Conservation (phyloP, 805 yeast genomes). For the Metschnikowia orientalis region DNA sequence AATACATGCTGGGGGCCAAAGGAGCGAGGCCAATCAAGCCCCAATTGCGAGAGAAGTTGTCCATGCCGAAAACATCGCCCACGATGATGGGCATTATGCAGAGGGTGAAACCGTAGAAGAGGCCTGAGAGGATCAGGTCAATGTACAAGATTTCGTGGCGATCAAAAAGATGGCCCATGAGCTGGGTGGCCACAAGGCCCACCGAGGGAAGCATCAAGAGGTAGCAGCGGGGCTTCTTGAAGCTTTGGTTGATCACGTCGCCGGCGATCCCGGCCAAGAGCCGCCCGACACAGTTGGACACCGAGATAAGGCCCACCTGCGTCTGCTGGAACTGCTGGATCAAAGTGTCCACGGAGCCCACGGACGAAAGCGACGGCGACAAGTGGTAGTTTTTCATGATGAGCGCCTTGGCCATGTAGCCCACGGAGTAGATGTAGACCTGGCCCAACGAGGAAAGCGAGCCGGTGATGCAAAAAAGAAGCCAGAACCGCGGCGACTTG, state of each 20-base stretch:
- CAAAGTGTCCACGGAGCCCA: constrained; percentile 22
- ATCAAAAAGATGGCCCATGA: constrained; percentile 37
- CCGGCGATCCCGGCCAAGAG: constrained; percentile 59
- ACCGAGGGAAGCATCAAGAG: constrained; percentile 50
- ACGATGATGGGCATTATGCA: constrained; percentile 72
- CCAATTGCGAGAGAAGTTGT: constrained; percentile 66
- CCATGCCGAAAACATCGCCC: constrained; percentile 71
- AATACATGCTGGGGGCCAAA: constrained; percentile 52
- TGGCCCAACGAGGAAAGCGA: constrained; percentile 41
- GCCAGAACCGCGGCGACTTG: constrained; percentile 32
- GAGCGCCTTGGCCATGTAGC: constrained; percentile 42
- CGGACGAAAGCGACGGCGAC: constrained; percentile 7
- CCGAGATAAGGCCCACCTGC: constrained; percentile 69
- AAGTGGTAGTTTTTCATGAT: constrained; percentile 15
- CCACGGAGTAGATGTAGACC: constrained; percentile 45
- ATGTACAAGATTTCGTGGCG: constrained; percentile 40
- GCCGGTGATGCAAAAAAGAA: constrained; percentile 35
- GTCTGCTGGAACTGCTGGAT: constrained; percentile 58
- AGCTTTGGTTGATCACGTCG: constrained; percentile 50
- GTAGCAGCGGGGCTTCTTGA: constrained; percentile 47
- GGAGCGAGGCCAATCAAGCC: constrained; percentile 69
- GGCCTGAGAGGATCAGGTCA: constrained; percentile 56
- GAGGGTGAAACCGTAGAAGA: constrained; percentile 69
- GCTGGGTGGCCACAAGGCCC: constrained; percentile 48
- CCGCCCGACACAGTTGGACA: constrained; percentile 65